Evolutionary conservation across 768 basidiomycete genomes (phyloP).

Genomic region (Candolleomyces eurysporus): DNA sequence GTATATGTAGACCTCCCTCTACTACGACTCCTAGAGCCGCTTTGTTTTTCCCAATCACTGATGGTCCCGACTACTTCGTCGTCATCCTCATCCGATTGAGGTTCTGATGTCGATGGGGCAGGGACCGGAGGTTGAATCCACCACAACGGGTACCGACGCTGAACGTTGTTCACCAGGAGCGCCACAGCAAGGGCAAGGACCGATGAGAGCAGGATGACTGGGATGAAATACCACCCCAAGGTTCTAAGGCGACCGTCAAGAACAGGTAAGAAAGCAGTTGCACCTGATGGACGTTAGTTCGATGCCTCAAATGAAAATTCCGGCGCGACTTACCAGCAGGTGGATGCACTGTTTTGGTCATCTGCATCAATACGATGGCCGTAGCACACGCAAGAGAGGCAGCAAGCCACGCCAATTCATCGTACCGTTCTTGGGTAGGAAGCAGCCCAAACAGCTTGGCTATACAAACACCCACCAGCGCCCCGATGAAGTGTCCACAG

Average conservation of each 20-base stretch:
- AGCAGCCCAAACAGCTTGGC: constrained; percentile 49
- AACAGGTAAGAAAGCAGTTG: constrained; percentile 50
- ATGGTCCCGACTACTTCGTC: too few relatives aligned
- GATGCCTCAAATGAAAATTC: not conserved
- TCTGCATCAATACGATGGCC: constrained; percentile 16
- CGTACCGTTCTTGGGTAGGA: constrained; percentile 38
- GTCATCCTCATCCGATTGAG: too few relatives aligned
- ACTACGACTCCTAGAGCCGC: too few relatives aligned
- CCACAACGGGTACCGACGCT: constrained; percentile 47
- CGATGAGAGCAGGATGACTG: constrained; percentile 48
- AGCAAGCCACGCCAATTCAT: constrained; percentile 46
- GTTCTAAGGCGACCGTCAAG: constrained; percentile 37
- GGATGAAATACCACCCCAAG: constrained; percentile 52
- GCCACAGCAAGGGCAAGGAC: constrained; percentile 42
- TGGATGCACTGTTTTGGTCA: constrained; percentile 51
- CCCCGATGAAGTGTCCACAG: constrained; percentile 50
- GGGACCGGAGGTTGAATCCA: constrained; percentile 32
- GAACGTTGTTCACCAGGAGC: constrained; percentile 50
- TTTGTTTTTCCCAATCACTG: too few relatives aligned
- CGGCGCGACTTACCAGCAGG: constrained; percentile 38
- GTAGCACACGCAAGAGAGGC: constrained; percentile 43
- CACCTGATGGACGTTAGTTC: constrained; percentile 27
- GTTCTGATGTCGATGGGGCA: too few relatives aligned
- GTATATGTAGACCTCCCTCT: too few relatives aligned
- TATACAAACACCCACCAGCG: constrained; percentile 46